A percentile compares a stretch with the other conserved stretches of the same genome.
These are phyloP conservation scores for Candida montana DNA, from an alignment of 805 yeast genomes.

Conservation along the genomic window DNA sequence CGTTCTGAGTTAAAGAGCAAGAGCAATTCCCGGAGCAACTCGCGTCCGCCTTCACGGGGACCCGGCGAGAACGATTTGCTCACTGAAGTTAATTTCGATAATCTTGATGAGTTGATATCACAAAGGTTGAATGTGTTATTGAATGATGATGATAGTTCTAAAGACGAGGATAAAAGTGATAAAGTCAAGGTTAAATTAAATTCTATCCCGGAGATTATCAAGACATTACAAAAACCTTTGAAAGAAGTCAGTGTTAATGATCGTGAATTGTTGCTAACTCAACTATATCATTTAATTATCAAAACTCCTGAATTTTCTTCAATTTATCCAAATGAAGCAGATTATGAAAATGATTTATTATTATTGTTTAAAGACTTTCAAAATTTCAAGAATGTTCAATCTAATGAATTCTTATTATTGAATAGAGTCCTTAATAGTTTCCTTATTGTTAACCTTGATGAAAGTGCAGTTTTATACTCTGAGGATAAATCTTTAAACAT, in stretches of 20 bases:
- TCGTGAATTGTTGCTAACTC: conserved; percentile 23
- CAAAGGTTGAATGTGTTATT: conserved; percentile 18
- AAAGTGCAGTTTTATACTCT: conserved; percentile 15
- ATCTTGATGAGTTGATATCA: conserved; percentile 22
- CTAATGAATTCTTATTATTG: conserved; percentile 12
- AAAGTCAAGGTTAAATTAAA: conserved; percentile 18
- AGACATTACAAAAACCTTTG: conserved; percentile 17
- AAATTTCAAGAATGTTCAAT: conserved; percentile 10
- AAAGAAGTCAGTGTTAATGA: conserved; percentile 19
- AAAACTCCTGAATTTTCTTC: conserved; percentile 14
- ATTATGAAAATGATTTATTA: conserved; percentile 16
- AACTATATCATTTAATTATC: conserved; percentile 20
- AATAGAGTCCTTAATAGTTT: conserved; percentile 19
- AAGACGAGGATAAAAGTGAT: conserved; percentile 7
- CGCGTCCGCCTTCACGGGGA: conserved; percentile 14
- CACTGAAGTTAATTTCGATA: conserved; percentile 21
- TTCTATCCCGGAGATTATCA: conserved; percentile 18
- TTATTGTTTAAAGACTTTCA: conserved; percentile 16
- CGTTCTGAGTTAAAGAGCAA: neutral
- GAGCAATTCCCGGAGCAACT: conserved; percentile 4
- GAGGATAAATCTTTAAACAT: conserved; percentile 16
- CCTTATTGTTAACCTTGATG: conserved; percentile 21
- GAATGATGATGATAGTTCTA: conserved; percentile 6
- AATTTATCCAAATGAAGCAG: conserved; percentile 12
- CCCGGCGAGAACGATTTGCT: conserved; percentile 17